These are phyloP conservation scores for Plantago coronopus DNA, from an alignment of 305 asterid genomes.

Conservation along the genomic window DNA sequence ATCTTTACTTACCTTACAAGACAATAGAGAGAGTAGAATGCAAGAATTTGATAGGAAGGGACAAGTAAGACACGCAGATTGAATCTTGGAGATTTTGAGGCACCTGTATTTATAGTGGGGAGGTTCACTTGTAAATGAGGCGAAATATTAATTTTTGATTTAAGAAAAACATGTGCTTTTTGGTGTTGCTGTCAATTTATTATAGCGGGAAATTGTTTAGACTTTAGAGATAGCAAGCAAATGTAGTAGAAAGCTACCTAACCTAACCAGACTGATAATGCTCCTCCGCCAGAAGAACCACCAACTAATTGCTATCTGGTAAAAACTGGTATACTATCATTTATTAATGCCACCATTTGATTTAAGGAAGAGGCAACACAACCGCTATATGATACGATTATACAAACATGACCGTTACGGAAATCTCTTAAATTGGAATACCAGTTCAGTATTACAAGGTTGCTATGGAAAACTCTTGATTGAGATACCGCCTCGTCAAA, in stretches of 20 bases:
- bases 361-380: no score
- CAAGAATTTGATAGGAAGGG: slow-evolving; percentile 16
- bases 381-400: no score
- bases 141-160: background rate
- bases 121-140: slow-evolving; percentile 2
- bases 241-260: slow-evolving; percentile 17
- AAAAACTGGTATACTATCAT: no score
- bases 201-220: slow-evolving; percentile 30
- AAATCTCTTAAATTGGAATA: no score
- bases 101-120: slow-evolving; percentile 38
- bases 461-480: no score
- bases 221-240: background rate
- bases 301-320: no score
- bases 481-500: no score
- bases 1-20: slow-evolving; percentile 34
- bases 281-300: no score
- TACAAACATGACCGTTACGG: no score
- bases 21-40: slow-evolving; percentile 20
- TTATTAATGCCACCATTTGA: no score
- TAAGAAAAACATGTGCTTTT: background rate
- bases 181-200: background rate
- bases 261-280: slow-evolving; percentile 3
- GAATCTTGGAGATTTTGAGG: slow-evolving; percentile 21
- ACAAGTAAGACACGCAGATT: slow-evolving; percentile 7
- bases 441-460: no score